A percentile compares a stretch with the other conserved stretches of the same genome.
These are phyloP conservation scores for Hawksworthiomyces lignivorus DNA, from an alignment of 2,329 filamentous ascomycete genomes.

Conservation along the genomic window DNA sequence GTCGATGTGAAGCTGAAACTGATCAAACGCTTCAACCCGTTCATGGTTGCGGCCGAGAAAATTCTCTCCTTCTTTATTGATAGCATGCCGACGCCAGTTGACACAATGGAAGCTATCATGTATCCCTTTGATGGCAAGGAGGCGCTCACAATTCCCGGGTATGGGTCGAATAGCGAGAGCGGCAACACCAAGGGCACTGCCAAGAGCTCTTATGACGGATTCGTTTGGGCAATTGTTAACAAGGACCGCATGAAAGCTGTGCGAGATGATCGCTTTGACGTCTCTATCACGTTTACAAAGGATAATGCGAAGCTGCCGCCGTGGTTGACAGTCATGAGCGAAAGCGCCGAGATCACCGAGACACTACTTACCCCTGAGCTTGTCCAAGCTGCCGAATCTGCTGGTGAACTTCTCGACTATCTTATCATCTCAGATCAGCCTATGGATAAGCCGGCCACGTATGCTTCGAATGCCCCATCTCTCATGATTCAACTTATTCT, in stretches of 20 bases:
- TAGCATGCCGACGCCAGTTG: conserved; percentile 57
- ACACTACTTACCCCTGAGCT: conserved; percentile 81
- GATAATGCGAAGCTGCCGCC: conserved; percentile 81
- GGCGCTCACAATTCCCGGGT: conserved; percentile 61
- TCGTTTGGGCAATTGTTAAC: conserved; percentile 92
- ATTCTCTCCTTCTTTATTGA: conserved; percentile 73
- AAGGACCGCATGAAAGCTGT: conserved; percentile 88
- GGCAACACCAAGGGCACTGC: conserved; percentile 29
- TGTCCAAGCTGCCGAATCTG: conserved; percentile 66
- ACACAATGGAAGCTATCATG: conserved; percentile 67
- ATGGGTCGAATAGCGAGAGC: conserved; percentile 18
- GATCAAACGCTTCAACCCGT: conserved; percentile 80
- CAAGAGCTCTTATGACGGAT: conserved; percentile 74
- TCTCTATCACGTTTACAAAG: conserved; percentile 88
- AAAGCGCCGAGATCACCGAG: conserved; percentile 92
- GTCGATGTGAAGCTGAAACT: conserved; percentile 77
- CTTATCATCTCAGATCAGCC: conserved; percentile 87
- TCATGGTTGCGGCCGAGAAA: conserved; percentile 53
- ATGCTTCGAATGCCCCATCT: conserved; percentile 27
- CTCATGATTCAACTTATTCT: not conserved
- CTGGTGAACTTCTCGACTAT: conserved; percentile 77
- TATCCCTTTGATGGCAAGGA: conserved; percentile 94
- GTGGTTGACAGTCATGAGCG: conserved; percentile 93
- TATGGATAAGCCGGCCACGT: conserved; percentile 77
- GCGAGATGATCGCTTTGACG: conserved; percentile 87